Evolutionary conservation across 768 basidiomycete species (phyloP), one percentile per base, ranked within the genome.

Genomic region (Chiua virens): DNA sequence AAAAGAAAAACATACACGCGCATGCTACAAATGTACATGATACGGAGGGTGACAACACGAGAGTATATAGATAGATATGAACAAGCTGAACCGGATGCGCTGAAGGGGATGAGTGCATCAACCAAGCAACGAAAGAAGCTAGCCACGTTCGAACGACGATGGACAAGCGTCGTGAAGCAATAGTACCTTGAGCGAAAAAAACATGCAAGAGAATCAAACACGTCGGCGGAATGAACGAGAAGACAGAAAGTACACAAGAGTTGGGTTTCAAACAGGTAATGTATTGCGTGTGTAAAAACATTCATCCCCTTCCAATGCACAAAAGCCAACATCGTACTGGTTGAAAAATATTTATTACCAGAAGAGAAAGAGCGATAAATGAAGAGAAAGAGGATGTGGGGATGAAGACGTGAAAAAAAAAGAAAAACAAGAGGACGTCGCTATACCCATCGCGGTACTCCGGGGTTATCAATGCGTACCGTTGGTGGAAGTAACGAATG

Each of bases 401-500:
- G 48, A n/a, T 38, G 48, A 49, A 54, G 42, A 54, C 38, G 42
- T 50, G 45, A 22, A 37, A 40, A 37, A 52, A 47, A 40, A 48
- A 58, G 50, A 42, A 46, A 49, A 21, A 30, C 22, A 45, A 42
- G 30, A 14, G 25, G 35, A 42, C 37, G 32, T 41, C 52, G 15
- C 23, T 8, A 47, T 52, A 46, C 52, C 61, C 52, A 35, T 37
- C 44, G 36, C 28, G 39, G 27, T 39, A 28, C 20, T 38, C 35
- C 36, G n/a, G 30, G n/a, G 30, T 45, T 52, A 28, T 60, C 54
- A 66, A 52, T 66, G 67, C 52, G 64, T 60, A 49, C 73, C 71
- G 30, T 73, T 73, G 46, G 72, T 67, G 45, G 69, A 66, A 20
- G 70, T 66, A 57, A 78, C 75, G 22, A 72, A 62, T 9, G 71